phyloP scores from a whole-genome alignment of 441 rosid species.

The Hypseocharis bilobata region DNA sequence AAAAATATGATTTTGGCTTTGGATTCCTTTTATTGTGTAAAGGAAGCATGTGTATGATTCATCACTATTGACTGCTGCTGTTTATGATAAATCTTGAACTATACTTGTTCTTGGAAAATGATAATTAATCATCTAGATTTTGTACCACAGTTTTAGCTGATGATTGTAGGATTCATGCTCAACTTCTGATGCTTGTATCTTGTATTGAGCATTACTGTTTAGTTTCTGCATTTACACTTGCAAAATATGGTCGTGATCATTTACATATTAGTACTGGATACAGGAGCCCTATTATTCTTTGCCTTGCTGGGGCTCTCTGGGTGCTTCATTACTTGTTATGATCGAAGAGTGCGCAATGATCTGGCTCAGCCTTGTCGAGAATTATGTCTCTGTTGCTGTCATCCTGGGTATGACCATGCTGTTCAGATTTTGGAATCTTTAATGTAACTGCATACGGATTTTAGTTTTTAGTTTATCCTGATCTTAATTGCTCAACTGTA shows the following conservation, averaged over 20 bases:
- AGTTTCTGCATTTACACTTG: background rate
- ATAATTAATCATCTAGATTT: background rate
- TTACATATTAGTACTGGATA: background rate
- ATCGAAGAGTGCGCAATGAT: constrained; percentile 93
- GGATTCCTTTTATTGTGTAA: too few species aligned
- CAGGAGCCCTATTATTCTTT: constrained; percentile 91
- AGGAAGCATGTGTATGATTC: background rate
- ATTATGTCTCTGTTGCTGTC: constrained; percentile 96
- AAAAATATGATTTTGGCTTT: too few species aligned
- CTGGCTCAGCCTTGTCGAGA: constrained; percentile 97
- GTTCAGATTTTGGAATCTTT: background rate
- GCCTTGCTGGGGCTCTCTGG: constrained; percentile 98
- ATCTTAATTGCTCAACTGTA: background rate
- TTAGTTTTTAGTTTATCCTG: background rate
- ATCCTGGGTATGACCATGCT: constrained; percentile 65
- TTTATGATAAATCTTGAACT: background rate
- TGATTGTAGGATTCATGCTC: background rate
- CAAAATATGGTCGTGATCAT: constrained; percentile 2
- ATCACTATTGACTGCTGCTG: background rate
- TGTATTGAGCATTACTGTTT: too few species aligned
- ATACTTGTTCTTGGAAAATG: background rate
- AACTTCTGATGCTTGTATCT: too few species aligned
- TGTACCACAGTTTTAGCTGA: background rate
- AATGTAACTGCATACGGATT: background rate
- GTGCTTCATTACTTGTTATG: constrained; percentile 96